These are phyloP conservation scores for Lichtheimia corymbifera DNA, from an alignment of 371 early-diverging fungal genomes.

Conservation along the genomic window DNA sequence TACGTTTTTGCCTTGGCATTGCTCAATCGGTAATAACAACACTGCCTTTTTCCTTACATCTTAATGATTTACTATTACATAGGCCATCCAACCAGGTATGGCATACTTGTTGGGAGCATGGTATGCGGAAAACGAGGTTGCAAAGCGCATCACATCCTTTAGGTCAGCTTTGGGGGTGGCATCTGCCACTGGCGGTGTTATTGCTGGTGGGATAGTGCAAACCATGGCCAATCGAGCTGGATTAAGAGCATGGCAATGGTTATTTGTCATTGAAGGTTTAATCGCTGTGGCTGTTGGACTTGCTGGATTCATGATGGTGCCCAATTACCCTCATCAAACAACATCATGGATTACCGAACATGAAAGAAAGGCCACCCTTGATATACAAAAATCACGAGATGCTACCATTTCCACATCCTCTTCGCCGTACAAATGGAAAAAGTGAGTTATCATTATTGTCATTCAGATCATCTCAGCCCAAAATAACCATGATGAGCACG, in stretches of 20 bases:
- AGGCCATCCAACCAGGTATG: conserved; percentile 75
- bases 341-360: conserved; percentile 21
- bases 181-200: conserved; percentile 27
- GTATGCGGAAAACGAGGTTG: conserved; percentile 76
- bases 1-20: conserved; percentile 67
- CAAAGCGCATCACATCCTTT: conserved; percentile 69
- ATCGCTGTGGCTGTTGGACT: background rate
- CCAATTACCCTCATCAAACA: conserved; percentile 43
- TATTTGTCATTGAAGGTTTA: conserved; percentile 29
- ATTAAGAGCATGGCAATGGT: conserved; percentile 62
- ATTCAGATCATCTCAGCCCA: no score
- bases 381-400: background rate
- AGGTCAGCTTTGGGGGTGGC: conserved; percentile 53
- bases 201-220: conserved; percentile 39
- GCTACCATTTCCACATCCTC: background rate
- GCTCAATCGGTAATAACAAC: conserved; percentile 27
- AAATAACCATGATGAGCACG: background rate
- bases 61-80: conserved; percentile 41
- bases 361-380: background rate
- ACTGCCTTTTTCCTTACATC: background rate
- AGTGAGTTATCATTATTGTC: background rate
- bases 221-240: conserved; percentile 42
- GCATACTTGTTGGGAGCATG: conserved; percentile 74
- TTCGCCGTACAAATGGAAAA: background rate
- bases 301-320: conserved; percentile 11